These are phyloP conservation scores for Malassezia restricta DNA, from an alignment of 1,284 basidiomycete genomes.

Conservation along the genomic window DNA sequence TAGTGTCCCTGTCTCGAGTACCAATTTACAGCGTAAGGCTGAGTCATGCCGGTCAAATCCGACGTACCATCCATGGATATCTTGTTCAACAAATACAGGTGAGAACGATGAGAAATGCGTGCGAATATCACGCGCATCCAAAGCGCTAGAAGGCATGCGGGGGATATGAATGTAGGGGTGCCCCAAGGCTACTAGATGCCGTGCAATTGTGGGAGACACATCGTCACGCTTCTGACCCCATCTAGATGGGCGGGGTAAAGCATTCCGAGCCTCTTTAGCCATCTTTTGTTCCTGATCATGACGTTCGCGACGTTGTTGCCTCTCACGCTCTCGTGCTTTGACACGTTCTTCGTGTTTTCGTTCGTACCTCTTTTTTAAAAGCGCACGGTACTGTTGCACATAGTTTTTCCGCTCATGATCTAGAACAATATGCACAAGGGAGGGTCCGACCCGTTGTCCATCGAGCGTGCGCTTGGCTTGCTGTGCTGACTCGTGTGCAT, in stretches of 20 bases:
- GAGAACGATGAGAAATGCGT: slow-evolving; percentile 22
- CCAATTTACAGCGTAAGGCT: slow-evolving; percentile 20
- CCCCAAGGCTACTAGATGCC: slow-evolving; percentile 11
- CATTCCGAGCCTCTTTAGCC: not conserved
- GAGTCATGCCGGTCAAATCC: slow-evolving; percentile 25
- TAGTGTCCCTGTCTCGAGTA: slow-evolving; percentile 22
- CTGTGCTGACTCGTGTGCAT: slow-evolving; percentile 22
- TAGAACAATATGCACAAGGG: slow-evolving; percentile 14
- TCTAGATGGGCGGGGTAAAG: not conserved
- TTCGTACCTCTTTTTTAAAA: slow-evolving; percentile 51
- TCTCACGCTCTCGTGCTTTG: not conserved
- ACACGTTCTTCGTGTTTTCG: not conserved
- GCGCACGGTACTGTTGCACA: slow-evolving; percentile 48
- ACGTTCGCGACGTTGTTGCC: not conserved
- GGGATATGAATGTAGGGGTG: slow-evolving; percentile 27
- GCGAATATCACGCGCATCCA: slow-evolving; percentile 26
- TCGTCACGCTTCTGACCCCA: no score
- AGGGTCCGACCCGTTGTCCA: slow-evolving; percentile 15
- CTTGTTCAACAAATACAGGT: slow-evolving; percentile 31
- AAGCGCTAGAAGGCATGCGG: slow-evolving; percentile 17
- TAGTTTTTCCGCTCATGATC: slow-evolving; percentile 48
- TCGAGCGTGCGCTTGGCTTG: slow-evolving; percentile 17
- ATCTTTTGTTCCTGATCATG: not conserved
- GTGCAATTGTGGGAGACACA: slow-evolving; percentile 8
- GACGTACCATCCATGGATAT: slow-evolving; percentile 43